These are phyloP conservation scores for Verticillium nonalfalfae DNA, from an alignment of 2,329 filamentous ascomycete genomes.

Conservation along the genomic window DNA sequence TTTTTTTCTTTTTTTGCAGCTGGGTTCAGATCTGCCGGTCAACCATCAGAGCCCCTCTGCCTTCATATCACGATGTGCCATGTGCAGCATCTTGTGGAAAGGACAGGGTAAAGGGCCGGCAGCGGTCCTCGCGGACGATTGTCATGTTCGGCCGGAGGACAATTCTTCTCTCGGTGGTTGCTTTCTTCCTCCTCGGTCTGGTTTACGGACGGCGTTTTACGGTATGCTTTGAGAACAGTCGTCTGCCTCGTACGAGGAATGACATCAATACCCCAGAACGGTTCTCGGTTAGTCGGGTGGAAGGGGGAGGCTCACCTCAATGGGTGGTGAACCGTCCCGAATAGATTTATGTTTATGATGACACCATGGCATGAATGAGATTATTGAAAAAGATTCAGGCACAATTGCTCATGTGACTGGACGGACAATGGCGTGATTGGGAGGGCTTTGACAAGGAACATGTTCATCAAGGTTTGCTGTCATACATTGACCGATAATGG, in stretches of 20 bases:
- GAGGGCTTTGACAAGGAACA: too few relatives aligned
- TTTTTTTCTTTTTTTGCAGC: neutral
- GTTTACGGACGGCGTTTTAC: constrained; percentile 2
- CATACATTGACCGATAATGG: neutral
- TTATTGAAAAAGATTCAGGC: too few relatives aligned
- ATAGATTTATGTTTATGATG: constrained; percentile 1
- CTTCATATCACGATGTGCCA: neutral
- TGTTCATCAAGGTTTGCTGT: too few relatives aligned
- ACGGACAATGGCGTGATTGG: too few relatives aligned
- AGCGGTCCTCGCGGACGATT: neutral
- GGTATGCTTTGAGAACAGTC: constrained; percentile 2
- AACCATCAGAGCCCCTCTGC: neutral
- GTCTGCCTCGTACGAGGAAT: constrained; percentile 1
- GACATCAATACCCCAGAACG: constrained; percentile 3
- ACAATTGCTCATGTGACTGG: too few relatives aligned
- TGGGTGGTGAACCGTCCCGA: neutral
- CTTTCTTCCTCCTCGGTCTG: constrained; percentile 1
- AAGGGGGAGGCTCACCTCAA: neutral
- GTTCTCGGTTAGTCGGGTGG: constrained; percentile 2
- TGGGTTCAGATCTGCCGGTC: neutral
- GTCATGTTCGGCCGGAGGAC: neutral
- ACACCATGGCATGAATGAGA: neutral
- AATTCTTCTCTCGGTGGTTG: neutral
- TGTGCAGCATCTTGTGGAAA: neutral
- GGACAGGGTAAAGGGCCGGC: neutral